Evolutionary conservation across 805 yeast genomes (phyloP), one percentile per base, ranked within the genome.

Genomic region (Saccharomyces cerevisiae): DNA sequence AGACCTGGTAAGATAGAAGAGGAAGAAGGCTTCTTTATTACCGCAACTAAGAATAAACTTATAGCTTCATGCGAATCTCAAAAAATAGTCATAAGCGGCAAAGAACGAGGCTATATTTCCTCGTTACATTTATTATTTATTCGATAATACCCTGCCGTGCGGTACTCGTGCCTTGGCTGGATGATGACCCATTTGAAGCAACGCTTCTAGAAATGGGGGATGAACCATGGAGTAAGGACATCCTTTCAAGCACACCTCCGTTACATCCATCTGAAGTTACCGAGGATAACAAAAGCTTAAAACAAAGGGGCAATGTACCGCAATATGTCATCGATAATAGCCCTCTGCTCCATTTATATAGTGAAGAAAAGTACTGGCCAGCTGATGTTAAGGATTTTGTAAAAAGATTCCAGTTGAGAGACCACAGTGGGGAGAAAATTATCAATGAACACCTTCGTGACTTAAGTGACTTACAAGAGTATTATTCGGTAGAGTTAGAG

Each of bases 281-380:
- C 26, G 62, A 58, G 31, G 59, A 56, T 11, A 61, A 59, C 29
- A 55, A 59, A 46, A 62, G 62, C 28, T 43, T 62, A 48, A 51
- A 51, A 22, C 41, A 51, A 11, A 59, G 53, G 17, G 62, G 61
- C n/a, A 83, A 79, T 52, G 76, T 86, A 3, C 92, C 92, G 0
- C 64, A 65, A 8, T 86, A 80, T 67, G 85, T 82, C 2, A 58
- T 80, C 2, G 83, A 84, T 43, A 76, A 78, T 65, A 80, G 86
- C 2, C 97, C 98, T 0, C 71, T 83, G 52, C 91, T 91, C 2
- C 87, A 87, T 63, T 73, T 91, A 11, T 92, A 91, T 72, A 83
- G 92, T 0, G 98, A 91, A 65, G 98, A 91, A 62, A 70, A 75
- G 53, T 91, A 90, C 64, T 72, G 86, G 57, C 96, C 99, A 0